Percentiles rank a stretch among this genome's conserved stretches.
These are phyloP conservation scores for Phalaenopsis equestris DNA, from an alignment of 106 monocot genomes.

Conservation along the genomic window DNA sequence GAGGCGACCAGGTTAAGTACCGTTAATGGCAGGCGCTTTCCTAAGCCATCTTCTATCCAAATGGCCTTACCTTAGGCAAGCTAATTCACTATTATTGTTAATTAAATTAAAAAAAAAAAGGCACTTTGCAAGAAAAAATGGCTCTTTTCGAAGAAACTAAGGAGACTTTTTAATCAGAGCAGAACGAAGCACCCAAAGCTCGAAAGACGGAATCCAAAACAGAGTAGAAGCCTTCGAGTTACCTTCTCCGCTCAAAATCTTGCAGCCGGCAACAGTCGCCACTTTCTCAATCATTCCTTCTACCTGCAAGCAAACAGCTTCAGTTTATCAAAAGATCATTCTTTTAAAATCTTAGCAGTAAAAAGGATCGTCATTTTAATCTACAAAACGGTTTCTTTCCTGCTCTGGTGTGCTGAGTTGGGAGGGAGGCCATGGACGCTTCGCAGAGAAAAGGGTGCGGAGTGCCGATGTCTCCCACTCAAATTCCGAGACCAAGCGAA, in stretches of 20 bases:
- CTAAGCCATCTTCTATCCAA: neutral
- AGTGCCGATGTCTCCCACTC: conserved; percentile 3
- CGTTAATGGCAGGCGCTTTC: neutral
- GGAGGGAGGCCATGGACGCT: conserved; percentile 14
- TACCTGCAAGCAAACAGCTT: neutral
- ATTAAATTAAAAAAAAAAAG: neutral
- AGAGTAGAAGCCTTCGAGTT: neutral
- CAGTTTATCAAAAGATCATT: neutral
- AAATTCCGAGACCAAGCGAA: conserved; percentile 11
- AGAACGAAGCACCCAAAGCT: neutral
- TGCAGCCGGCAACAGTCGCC: conserved; percentile 2
- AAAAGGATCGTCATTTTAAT: neutral
- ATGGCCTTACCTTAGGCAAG: neutral
- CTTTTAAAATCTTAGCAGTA: neutral
- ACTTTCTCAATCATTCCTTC: neutral
- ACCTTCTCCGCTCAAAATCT: neutral
- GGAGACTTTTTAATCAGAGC: neutral
- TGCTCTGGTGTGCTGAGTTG: neutral
- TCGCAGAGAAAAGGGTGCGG: conserved; percentile 11
- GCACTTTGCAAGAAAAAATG: neutral
- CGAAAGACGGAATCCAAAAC: neutral
- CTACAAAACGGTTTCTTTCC: neutral
- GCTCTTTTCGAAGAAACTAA: neutral
- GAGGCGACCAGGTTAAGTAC: neutral
- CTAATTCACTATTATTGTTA: neutral